These are phyloP conservation scores for Penicillium silybi DNA, from an alignment of 495 filamentous ascomycete species.

Conservation along the genomic window DNA sequence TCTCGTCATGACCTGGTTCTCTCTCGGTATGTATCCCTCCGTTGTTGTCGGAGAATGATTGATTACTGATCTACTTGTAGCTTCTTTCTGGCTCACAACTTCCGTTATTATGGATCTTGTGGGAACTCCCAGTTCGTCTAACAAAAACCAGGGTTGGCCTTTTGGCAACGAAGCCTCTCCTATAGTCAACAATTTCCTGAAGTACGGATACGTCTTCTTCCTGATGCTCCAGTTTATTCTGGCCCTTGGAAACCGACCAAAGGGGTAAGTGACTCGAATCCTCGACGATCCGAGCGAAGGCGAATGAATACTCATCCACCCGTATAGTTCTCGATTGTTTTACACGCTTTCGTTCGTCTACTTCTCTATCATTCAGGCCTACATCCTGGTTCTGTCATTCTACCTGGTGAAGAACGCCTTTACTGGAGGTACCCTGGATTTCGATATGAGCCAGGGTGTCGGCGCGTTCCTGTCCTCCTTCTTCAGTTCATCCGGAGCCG, in stretches of 20 bases:
- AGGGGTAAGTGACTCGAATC: slow-evolving; percentile 52
- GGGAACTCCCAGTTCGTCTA: slow-evolving; percentile 56
- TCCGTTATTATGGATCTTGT: slow-evolving; percentile 96
- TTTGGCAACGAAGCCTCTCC: slow-evolving; percentile 84
- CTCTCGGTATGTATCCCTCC: slow-evolving; percentile 59
- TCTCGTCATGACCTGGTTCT: slow-evolving; percentile 92
- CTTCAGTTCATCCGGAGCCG: slow-evolving; percentile 65
- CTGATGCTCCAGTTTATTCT: slow-evolving; percentile 92
- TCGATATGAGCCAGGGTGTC: slow-evolving; percentile 47
- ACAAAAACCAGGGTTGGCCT: slow-evolving; percentile 53
- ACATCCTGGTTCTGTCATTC: slow-evolving; percentile 80
- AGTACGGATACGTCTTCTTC: slow-evolving; percentile 89
- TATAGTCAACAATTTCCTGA: slow-evolving; percentile 84
- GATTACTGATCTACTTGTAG: slow-evolving; percentile 29
- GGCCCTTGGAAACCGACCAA: slow-evolving; percentile 91
- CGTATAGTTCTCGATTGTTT: slow-evolving; percentile 48
- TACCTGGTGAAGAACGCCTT: slow-evolving; percentile 86
- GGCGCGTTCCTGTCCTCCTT: slow-evolving; percentile 62
- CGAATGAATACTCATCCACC: background rate
- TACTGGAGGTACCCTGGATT: slow-evolving; percentile 48
- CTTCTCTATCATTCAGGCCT: slow-evolving; percentile 82
- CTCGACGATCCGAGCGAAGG: background rate
- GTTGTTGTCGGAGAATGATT: background rate
- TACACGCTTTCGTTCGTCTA: slow-evolving; percentile 88
- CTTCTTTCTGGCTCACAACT: slow-evolving; percentile 90